A percentile compares a stretch with the other conserved stretches of the same genome.
phyloP scores from a whole-genome alignment of 1,284 basidiomycete species.

The Ceratobasidium sp. region DNA sequence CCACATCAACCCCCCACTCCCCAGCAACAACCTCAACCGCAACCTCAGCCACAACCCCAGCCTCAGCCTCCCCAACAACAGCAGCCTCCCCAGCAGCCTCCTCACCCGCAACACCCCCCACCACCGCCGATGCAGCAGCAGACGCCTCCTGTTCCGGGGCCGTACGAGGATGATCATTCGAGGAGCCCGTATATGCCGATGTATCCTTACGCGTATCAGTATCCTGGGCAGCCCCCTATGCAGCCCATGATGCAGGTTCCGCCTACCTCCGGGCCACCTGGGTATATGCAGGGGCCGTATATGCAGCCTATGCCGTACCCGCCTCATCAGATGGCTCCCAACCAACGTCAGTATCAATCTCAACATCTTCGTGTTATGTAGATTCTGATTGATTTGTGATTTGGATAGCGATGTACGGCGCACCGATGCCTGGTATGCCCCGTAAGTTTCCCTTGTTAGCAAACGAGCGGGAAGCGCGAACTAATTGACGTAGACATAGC shows the following conservation, averaged over 20 bases:
- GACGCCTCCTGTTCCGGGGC: slow-evolving; percentile 60
- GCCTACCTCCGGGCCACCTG: slow-evolving; percentile 72
- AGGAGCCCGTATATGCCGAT: slow-evolving; percentile 57
- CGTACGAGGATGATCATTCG: slow-evolving; percentile 73
- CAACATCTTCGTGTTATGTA: slow-evolving; percentile 2
- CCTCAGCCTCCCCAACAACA: slow-evolving; percentile 58
- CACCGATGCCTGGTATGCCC: slow-evolving; percentile 83
- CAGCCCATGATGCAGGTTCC: slow-evolving; percentile 80
- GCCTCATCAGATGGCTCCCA: slow-evolving; percentile 72
- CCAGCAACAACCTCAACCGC: slow-evolving; percentile 40
- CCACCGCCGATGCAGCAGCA: slow-evolving; percentile 39
- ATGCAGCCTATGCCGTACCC: slow-evolving; percentile 86
- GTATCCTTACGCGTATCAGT: slow-evolving; percentile 77
- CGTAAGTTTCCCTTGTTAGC: slow-evolving; percentile 61
- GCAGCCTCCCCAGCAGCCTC: slow-evolving; percentile 40
- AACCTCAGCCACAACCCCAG: slow-evolving; percentile 28
- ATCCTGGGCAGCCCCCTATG: slow-evolving; percentile 67
- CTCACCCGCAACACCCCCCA: slow-evolving; percentile 17
- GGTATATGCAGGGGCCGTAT: slow-evolving; percentile 77
- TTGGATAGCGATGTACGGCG: slow-evolving; percentile 82
- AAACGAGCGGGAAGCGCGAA: not conserved
- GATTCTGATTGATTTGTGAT: slow-evolving; percentile 20
- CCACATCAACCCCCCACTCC: slow-evolving; percentile 59
- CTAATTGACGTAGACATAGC: slow-evolving; percentile 64
- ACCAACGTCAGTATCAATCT: slow-evolving; percentile 60